These are phyloP conservation scores for Suillus spraguei DNA, from an alignment of 768 basidiomycete genomes.

Conservation along the genomic window DNA sequence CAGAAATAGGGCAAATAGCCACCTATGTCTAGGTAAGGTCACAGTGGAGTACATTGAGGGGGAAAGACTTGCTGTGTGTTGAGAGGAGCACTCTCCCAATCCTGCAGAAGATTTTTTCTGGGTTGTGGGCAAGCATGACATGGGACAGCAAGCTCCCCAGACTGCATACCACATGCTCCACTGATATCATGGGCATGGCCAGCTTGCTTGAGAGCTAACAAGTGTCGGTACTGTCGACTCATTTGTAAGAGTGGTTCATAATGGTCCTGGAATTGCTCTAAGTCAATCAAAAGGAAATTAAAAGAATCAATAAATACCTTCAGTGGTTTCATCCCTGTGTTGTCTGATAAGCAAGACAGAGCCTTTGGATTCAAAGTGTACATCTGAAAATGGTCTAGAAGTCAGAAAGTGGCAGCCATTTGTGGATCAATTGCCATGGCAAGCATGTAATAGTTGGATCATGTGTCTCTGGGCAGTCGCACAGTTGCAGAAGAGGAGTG, in stretches of 20 bases:
- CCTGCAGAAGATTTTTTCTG: no score
- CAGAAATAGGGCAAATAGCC: not conserved
- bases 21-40: no score
- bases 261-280: not conserved
- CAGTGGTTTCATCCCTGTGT: conserved; percentile 21
- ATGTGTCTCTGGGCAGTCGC: conserved; percentile 4
- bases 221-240: conserved; percentile 1
- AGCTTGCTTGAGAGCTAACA: not conserved
- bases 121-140: no score
- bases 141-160: no score
- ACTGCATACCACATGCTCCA: no score
- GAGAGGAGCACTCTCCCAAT: no score
- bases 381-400: conserved; percentile 29
- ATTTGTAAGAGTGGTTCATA: not conserved
- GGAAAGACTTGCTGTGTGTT: no score
- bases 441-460: conserved; percentile 14
- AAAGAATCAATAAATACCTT: not conserved
- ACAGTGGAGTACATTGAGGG: no score
- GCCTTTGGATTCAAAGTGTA: conserved; percentile 32
- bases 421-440: conserved; percentile 22
- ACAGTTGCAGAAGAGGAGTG: conserved; percentile 20
- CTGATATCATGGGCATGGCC: not conserved
- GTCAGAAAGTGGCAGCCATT: conserved; percentile 29
- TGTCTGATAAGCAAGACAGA: conserved; percentile 30
- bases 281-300: no score